phyloP scores from a whole-genome alignment of 768 basidiomycete genomes.

The Russula lepida region DNA sequence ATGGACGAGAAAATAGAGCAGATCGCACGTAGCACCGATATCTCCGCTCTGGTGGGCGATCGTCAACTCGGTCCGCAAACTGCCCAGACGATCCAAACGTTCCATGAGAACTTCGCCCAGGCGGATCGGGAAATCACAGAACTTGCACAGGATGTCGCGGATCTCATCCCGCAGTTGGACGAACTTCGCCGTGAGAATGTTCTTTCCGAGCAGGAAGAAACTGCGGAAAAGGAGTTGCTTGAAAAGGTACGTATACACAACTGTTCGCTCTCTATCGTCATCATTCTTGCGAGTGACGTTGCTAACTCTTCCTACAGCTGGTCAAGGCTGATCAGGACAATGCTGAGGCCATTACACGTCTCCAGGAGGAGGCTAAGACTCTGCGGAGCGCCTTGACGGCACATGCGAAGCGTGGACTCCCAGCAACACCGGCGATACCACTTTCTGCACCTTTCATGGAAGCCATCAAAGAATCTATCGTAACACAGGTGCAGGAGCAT shows the following conservation, averaged over 20 bases:
- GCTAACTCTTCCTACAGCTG: slow-evolving; percentile 5
- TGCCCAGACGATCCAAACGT: neutral
- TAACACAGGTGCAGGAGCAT: slow-evolving; percentile 3
- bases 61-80: slow-evolving; percentile 1
- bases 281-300: neutral
- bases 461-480: slow-evolving; percentile 2
- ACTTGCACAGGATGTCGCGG: slow-evolving; percentile 16
- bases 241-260: slow-evolving; percentile 21
- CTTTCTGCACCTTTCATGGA: slow-evolving; percentile 1
- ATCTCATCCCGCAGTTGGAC: slow-evolving; percentile 8
- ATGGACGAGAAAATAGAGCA: slow-evolving; percentile 21
- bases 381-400: slow-evolving; percentile 7
- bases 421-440: neutral
- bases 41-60: neutral
- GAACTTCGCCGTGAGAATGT: slow-evolving; percentile 2
- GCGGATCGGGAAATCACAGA: slow-evolving; percentile 16
- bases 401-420: neutral
- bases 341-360: slow-evolving; percentile 3
- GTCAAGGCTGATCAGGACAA: slow-evolving; percentile 10
- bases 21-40: slow-evolving; percentile 3
- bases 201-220: slow-evolving; percentile 21
- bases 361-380: neutral
- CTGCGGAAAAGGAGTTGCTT: slow-evolving; percentile 13
- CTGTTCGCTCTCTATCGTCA: too few species aligned
- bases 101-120: slow-evolving; percentile 2